Evolutionary conservation across 306 rosid genomes (phyloP), one percentile per base, ranked within the genome.

Genomic region (Acacia crassicarpa): DNA sequence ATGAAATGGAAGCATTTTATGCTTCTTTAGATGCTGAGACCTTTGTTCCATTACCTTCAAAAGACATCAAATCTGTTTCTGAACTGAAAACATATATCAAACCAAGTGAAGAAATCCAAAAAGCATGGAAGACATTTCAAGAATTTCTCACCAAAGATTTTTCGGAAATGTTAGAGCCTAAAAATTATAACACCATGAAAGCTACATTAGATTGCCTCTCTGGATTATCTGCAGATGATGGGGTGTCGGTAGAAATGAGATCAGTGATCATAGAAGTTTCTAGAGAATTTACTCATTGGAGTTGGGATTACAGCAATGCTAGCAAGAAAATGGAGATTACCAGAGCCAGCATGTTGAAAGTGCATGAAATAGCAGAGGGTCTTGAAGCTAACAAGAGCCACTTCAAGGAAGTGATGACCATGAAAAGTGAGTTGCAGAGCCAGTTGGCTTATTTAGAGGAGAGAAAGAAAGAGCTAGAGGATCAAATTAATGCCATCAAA

Each of bases 1-100:
- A 1, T 1, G 86, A 78, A 77, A 79, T 83, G 83, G 83, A 79
- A 75, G 83, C 73, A 74, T 83, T 74, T 79, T 83, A 79, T 74
- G 77, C 86, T 53, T 61, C 67, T 54, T 65, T 83, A 3, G 80
- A 83, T 66, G 56, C 72, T 74, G 86, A 83, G 73, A 45, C 67
- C 53, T 74, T 67, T 72, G 38, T 32, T 72, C 14, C 62, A 2
- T n/a, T 49, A 68, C 66, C 27, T 23, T 54, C 46, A 33, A 44
- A 71, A 54, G 75, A 78, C 66, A 61, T 74, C 43, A 63, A 0
- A 19, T 8, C 58, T 48, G 38, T 51, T 78, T 66, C 76, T 44
- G 45, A 78, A 65, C 53, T 66, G 22, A 12, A 76, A 45, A 46
- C 72, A 56, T n/a, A 38, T 20, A 75, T n/a, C 71, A 27, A 35